A percentile compares a stretch with the other conserved stretches of the same genome.
phyloP scores from a whole-genome alignment of 2,329 filamentous ascomycete genomes.

The Drechslerella stenobrocha region DNA sequence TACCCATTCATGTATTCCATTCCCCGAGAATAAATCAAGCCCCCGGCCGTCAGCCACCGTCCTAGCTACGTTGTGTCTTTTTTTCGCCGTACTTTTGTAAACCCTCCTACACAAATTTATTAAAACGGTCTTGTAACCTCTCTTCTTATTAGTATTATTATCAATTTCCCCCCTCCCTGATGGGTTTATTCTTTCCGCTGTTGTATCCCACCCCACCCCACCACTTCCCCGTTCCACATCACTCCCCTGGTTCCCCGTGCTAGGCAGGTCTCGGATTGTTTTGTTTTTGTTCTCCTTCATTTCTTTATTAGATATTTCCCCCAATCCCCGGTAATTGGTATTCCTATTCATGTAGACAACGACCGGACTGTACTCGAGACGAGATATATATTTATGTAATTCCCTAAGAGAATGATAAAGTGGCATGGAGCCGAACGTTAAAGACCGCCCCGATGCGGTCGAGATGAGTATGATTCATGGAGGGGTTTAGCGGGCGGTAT shows the following conservation, averaged over 20 bases:
- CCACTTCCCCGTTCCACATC: slow-evolving; percentile 44
- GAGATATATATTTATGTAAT: slow-evolving; percentile 38
- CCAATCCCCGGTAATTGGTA: not conserved
- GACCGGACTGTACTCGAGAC: slow-evolving; percentile 33
- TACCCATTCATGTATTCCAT: slow-evolving; percentile 48
- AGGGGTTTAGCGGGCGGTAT: no score
- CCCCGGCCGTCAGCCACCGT: not conserved
- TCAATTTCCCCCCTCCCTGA: not conserved
- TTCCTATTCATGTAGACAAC: slow-evolving; percentile 47
- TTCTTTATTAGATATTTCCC: slow-evolving; percentile 30
- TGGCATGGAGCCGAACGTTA: no score
- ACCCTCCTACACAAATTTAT: not conserved
- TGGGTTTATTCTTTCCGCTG: slow-evolving; percentile 39
- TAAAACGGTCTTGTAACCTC: not conserved
- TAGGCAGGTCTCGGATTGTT: slow-evolving; percentile 45
- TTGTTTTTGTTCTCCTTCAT: slow-evolving; percentile 39
- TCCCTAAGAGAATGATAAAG: slow-evolving; percentile 3
- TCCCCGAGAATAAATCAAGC: slow-evolving; percentile 9
- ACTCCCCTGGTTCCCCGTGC: slow-evolving; percentile 43
- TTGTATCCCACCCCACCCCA: no score
- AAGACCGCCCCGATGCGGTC: no score
- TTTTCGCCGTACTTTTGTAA: slow-evolving; percentile 5
- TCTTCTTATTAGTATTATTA: slow-evolving; percentile 14
- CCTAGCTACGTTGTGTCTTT: not conserved
- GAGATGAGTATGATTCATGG: no score